Conservation (phyloP, 805 yeast genomes). For the Myxozyma sirexii region DNA sequence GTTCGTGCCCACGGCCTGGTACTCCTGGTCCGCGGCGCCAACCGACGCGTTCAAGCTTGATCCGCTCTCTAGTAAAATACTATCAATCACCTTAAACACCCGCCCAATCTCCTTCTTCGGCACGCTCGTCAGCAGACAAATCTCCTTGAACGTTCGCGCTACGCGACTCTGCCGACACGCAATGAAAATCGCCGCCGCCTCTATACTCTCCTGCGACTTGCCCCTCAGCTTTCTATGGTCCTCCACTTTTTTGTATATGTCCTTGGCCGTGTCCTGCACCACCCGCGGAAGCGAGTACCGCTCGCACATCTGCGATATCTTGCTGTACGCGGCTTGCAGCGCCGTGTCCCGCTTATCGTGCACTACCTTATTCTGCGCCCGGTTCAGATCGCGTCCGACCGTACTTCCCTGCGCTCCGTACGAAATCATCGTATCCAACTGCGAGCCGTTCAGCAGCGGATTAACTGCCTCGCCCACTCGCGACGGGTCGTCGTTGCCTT, state of each 20-base stretch:
- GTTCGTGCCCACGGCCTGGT: constrained; percentile 76
- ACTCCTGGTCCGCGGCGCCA: constrained; percentile 46
- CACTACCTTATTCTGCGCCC: constrained; percentile 84
- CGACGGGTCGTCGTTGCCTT: constrained; percentile 96
- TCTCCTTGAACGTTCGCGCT: constrained; percentile 93
- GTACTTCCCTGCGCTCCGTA: constrained; percentile 82
- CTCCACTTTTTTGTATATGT: constrained; percentile 86
- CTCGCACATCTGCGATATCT: constrained; percentile 94
- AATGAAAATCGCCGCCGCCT: constrained; percentile 93
- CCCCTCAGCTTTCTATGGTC: constrained; percentile 87
- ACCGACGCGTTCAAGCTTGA: constrained; percentile 35
- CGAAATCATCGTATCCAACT: constrained; percentile 89
- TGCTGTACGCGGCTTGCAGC: constrained; percentile 83
- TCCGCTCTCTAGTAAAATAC: constrained; percentile 46
- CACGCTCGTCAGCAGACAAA: constrained; percentile 91
- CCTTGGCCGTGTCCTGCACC: constrained; percentile 97
- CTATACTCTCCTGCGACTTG: constrained; percentile 86
- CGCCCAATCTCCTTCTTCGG: constrained; percentile 91
- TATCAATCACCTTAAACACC: constrained; percentile 64
- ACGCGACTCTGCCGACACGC: constrained; percentile 95
- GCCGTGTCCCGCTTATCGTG: constrained; percentile 89
- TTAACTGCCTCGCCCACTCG: constrained; percentile 99
- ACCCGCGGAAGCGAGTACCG: constrained; percentile 93
- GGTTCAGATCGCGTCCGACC: constrained; percentile 82
- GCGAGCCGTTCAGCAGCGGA: constrained; percentile 87